Conservation (phyloP, 2,329 filamentous ascomycete genomes). For the Lecanicillium sp. region DNA sequence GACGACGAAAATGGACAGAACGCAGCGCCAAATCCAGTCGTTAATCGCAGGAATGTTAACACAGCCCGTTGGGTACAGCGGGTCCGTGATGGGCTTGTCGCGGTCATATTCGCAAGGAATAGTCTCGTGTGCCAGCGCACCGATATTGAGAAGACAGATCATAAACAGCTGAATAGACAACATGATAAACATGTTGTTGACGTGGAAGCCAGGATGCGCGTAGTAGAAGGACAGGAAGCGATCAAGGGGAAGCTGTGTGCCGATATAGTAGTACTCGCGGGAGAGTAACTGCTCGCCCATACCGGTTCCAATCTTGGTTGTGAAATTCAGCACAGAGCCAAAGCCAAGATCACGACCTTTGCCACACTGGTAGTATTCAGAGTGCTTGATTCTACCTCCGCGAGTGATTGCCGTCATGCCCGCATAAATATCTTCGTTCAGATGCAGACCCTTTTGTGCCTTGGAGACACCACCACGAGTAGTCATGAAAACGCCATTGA, state of each 20-base stretch:
- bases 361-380: slow-evolving; percentile 98
- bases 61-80: slow-evolving; percentile 80
- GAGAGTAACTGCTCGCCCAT: slow-evolving; percentile 99
- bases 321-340: slow-evolving; percentile 98
- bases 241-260: slow-evolving; percentile 91
- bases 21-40: slow-evolving; percentile 89
- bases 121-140: slow-evolving; percentile 80
- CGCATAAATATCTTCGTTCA: slow-evolving; percentile 99
- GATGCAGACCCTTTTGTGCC: slow-evolving; percentile 92
- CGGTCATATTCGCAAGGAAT: slow-evolving; percentile 80
- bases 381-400: slow-evolving; percentile 98
- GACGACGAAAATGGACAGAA: slow-evolving; percentile 96
- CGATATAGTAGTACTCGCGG: slow-evolving; percentile 97
- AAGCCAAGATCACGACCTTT: slow-evolving; percentile 99
- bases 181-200: slow-evolving; percentile 99
- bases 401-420: slow-evolving; percentile 95
- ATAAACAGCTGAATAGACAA: slow-evolving; percentile 97
- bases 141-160: slow-evolving; percentile 84
- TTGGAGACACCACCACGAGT: slow-evolving; percentile 98
- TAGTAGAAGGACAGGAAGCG: slow-evolving; percentile 99
- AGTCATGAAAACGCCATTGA: slow-evolving; percentile 98
- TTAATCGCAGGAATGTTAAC: slow-evolving; percentile 80
- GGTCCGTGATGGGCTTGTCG: slow-evolving; percentile 81
- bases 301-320: slow-evolving; percentile 98
- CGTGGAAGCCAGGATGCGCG: slow-evolving; percentile 95